phyloP scores from a whole-genome alignment of 2,329 filamentous ascomycete species.

The Xylaria hypoxylon region DNA sequence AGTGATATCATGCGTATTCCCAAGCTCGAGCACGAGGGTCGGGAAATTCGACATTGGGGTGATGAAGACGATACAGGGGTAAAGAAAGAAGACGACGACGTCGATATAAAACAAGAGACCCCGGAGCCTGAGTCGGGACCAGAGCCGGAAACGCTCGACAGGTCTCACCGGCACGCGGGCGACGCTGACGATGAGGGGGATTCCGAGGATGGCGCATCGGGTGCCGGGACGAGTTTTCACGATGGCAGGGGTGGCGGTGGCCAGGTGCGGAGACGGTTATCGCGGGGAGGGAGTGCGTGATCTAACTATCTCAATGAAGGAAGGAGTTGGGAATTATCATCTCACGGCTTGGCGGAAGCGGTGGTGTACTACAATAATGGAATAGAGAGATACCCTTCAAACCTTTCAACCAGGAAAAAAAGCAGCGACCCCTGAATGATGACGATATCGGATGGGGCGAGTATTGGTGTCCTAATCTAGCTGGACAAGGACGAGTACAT shows the following conservation, averaged over 20 bases:
- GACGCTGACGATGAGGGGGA: conserved; percentile 49
- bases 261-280: conserved; percentile 41
- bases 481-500: background rate
- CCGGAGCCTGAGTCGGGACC: conserved; percentile 27
- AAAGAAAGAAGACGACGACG: conserved; percentile 38
- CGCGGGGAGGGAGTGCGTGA: conserved; percentile 39
- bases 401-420: too few species aligned
- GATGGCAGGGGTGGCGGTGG: conserved; percentile 32
- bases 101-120: conserved; percentile 43
- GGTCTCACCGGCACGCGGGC: conserved; percentile 29
- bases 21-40: background rate
- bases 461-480: background rate
- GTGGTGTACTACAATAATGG: background rate
- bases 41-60: background rate
- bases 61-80: background rate
- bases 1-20: background rate
- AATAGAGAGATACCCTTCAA: conserved; percentile 13
- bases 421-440: too few species aligned
- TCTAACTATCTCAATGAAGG: background rate
- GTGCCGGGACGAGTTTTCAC: conserved; percentile 40
- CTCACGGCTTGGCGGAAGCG: background rate
- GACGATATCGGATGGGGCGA: too few species aligned
- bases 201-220: conserved; percentile 41
- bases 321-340: background rate
- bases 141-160: conserved; percentile 31